Conservation (phyloP, 257 asterid species). For the Sherardia arvensis region DNA sequence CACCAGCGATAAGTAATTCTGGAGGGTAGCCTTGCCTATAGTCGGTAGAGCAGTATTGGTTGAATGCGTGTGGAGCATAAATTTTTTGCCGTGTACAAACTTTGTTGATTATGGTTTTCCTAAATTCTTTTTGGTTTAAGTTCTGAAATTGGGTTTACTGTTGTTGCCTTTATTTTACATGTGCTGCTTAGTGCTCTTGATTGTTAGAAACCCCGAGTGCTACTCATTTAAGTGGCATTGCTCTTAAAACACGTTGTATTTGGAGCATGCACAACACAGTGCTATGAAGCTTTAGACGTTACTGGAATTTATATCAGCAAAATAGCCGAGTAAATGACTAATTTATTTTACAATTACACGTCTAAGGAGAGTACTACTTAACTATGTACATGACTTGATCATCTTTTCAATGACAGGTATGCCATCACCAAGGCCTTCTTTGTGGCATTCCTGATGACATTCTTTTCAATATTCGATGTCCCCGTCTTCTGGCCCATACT, state of each 20-base stretch:
- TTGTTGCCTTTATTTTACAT: neutral
- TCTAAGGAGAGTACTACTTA: neutral
- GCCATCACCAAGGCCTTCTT: conserved; percentile 86
- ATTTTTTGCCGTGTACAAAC: neutral
- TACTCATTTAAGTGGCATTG: too few species aligned
- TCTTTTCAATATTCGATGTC: conserved; percentile 82
- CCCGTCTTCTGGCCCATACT: conserved; percentile 95
- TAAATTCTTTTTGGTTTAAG: neutral
- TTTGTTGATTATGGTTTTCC: neutral
- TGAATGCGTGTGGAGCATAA: too few species aligned
- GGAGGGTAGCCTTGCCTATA: neutral
- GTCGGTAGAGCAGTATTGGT: neutral
- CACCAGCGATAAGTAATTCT: neutral
- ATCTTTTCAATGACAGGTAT: conserved; percentile 46
- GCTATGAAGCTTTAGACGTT: neutral
- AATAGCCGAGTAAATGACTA: neutral
- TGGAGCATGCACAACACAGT: neutral
- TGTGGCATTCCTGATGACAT: conserved; percentile 70
- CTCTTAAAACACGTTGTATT: too few species aligned
- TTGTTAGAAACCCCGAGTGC: too few species aligned
- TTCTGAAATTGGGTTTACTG: neutral
- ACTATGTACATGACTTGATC: neutral
- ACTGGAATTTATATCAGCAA: neutral
- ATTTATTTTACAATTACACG: neutral
- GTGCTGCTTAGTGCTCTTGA: neutral